Evolutionary conservation across 164 flowering plant genomes (phyloP).

Genomic region (Taxillus chinensis): DNA sequence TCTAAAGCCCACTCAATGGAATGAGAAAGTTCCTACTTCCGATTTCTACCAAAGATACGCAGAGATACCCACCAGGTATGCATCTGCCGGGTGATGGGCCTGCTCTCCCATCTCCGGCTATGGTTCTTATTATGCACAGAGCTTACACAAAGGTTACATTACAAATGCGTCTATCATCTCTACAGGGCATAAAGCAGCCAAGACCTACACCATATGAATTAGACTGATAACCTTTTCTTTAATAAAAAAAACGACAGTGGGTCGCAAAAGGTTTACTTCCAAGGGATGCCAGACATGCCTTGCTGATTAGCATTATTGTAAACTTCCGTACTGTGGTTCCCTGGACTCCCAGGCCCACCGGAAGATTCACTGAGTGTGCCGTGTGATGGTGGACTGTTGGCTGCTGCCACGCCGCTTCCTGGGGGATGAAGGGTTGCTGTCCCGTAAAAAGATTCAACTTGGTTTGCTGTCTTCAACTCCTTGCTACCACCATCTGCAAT

Average conservation of each 20-base stretch:
- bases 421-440: constrained; percentile 19
- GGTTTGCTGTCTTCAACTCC: constrained; percentile 29
- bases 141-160: neutral
- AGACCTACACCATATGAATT: constrained; percentile 10
- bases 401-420: constrained; percentile 28
- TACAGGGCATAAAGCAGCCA: neutral
- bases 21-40: too few species aligned
- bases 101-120: too few species aligned
- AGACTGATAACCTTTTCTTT: neutral
- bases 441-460: constrained; percentile 29
- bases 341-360: constrained; percentile 83
- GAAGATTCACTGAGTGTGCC: constrained; percentile 82
- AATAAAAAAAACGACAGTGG: neutral
- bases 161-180: neutral
- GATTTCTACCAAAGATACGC: too few species aligned
- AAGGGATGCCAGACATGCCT: constrained; percentile 42
- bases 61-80: too few species aligned
- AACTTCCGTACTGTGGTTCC: constrained; percentile 52
- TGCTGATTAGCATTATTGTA: constrained; percentile 46
- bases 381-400: constrained; percentile 61
- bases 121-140: neutral
- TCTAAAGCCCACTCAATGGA: too few species aligned
- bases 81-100: too few species aligned
- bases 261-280: constrained; percentile 33
- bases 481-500: constrained; percentile 45